phyloP scores from a whole-genome alignment of 257 asterid species.

The Solanum phureja region DNA sequence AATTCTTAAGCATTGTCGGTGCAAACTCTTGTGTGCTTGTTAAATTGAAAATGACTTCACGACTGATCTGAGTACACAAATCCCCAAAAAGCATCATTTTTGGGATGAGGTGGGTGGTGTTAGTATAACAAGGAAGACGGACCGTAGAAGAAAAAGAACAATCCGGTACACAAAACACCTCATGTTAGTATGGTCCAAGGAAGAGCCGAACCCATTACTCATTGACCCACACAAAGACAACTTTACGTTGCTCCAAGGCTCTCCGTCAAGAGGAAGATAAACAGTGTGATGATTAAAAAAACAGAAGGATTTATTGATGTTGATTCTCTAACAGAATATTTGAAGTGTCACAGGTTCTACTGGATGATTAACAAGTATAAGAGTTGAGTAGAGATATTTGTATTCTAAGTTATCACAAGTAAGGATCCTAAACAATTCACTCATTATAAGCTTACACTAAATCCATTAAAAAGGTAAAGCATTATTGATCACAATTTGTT shows the following conservation, averaged over 20 bases:
- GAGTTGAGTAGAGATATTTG: neutral
- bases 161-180: neutral
- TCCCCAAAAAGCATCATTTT: neutral
- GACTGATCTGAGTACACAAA: neutral
- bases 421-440: neutral
- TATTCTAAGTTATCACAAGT: neutral
- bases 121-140: neutral
- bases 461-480: slow-evolving; percentile 1
- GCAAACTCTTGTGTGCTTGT: neutral
- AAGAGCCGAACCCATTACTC: neutral
- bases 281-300: neutral
- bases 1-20: neutral
- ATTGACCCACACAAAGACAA: neutral
- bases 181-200: neutral
- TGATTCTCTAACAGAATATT: neutral
- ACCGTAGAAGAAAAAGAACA: neutral
- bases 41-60: neutral
- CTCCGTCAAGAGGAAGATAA: neutral
- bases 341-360: neutral
- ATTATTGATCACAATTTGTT: slow-evolving; percentile 13
- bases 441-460: slow-evolving; percentile 1
- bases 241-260: neutral
- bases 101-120: neutral
- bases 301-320: neutral
- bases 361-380: neutral